phyloP scores from a whole-genome alignment of 768 basidiomycete genomes.

The Panaeolus papilionaceus region DNA sequence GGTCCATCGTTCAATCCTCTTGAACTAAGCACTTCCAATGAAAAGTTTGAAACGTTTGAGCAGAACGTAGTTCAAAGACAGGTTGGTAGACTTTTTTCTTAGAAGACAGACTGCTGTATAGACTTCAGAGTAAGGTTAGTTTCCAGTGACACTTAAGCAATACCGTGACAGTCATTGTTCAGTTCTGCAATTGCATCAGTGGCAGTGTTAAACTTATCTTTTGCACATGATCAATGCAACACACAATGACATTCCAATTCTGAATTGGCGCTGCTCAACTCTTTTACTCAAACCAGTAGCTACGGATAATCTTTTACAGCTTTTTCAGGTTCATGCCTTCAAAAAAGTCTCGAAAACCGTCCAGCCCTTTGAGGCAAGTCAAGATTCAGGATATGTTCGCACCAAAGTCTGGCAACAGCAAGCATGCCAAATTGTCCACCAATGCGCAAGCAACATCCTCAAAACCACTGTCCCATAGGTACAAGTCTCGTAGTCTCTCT shows the following conservation, averaged over 20 bases:
- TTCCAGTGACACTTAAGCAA: no score
- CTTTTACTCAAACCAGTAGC: no score
- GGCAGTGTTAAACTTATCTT: neutral
- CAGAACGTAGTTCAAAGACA: neutral
- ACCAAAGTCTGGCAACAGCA: neutral
- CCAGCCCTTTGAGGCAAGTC: constrained; percentile 4
- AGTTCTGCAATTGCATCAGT: neutral
- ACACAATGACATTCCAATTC: no score
- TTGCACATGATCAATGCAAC: neutral
- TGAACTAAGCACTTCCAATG: neutral
- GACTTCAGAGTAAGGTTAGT: no score
- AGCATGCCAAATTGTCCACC: neutral
- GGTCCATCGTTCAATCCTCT: neutral
- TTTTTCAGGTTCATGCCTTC: neutral
- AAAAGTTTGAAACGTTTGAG: neutral
- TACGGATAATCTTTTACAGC: no score
- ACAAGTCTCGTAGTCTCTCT: neutral
- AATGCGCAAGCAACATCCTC: neutral
- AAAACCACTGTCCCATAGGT: neutral
- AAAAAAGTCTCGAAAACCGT: neutral
- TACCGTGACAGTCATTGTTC: no score
- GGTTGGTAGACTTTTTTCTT: no score
- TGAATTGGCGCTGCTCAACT: no score
- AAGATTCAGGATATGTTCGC: constrained; percentile 5
- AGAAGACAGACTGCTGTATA: no score